A percentile compares a stretch with the other conserved stretches of the same genome.
These are phyloP conservation scores for Begonia peltatifolia DNA, from an alignment of 306 rosid species.

Conservation along the genomic window DNA sequence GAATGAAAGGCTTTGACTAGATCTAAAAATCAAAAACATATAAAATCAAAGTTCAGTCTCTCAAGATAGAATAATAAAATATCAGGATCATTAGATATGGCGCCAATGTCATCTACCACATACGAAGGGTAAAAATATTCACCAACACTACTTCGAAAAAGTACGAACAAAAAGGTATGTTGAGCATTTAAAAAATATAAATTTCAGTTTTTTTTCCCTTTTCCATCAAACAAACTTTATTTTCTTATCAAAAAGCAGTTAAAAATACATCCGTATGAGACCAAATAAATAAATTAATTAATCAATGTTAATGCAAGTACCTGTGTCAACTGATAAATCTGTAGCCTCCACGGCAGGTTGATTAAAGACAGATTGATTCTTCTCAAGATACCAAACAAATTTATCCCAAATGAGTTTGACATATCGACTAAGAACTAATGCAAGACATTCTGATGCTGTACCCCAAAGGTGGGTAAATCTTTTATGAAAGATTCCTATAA, in stretches of 20 bases:
- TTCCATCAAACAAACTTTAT: too few relatives aligned
- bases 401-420: slow-evolving; percentile 39
- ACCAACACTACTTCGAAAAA: too few relatives aligned
- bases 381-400: slow-evolving; percentile 33
- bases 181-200: background rate
- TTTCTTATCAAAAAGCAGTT: too few relatives aligned
- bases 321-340: slow-evolving; percentile 19
- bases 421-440: slow-evolving; percentile 46
- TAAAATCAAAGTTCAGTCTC: too few relatives aligned
- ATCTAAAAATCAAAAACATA: slow-evolving; percentile 28
- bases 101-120: too few relatives aligned
- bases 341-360: slow-evolving; percentile 19
- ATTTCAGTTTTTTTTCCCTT: too few relatives aligned
- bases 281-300: too few relatives aligned
- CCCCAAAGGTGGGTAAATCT: slow-evolving; percentile 66
- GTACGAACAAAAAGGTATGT: too few relatives aligned
- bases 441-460: slow-evolving; percentile 69
- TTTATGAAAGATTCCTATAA: slow-evolving; percentile 62
- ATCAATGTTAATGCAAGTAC: slow-evolving; percentile 23
- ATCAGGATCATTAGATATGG: too few relatives aligned
- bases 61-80: too few relatives aligned
- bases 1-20: slow-evolving; percentile 33
- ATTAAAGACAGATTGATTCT: slow-evolving; percentile 22
- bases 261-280: background rate
- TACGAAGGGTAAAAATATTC: too few relatives aligned